Evolutionary conservation across 2,329 filamentous ascomycete species (phyloP), one percentile per base, ranked within the genome.

Genomic region (Stagonosporopsis cucurbitacearum): DNA sequence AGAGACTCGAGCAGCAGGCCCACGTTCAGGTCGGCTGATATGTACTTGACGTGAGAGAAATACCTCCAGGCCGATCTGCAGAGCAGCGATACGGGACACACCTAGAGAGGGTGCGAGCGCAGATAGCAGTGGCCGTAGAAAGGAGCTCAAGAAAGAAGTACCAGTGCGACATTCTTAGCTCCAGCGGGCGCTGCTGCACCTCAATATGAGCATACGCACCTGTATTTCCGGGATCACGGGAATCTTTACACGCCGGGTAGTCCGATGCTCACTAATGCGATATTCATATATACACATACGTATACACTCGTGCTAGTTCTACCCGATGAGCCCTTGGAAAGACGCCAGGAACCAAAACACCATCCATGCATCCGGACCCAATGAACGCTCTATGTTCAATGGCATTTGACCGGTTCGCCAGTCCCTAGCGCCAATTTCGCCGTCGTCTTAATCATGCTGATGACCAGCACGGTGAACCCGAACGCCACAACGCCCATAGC

Each of bases 401-500:
- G 54, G 58, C 71, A 74, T 39, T 73, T 51, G 1, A 56, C 68
- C 22, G 56, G 54, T n/a, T 63, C 57, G 13, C 62, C 60, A 6
- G 60, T 59, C 1, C 65, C 68, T 46, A 62, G 63, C 17, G 62
- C 57, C 50, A 73, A 60, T 49, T 72, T 73, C 1, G 56, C 58
- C 35, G 67, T 68, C 12, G 70, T 73, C 53, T 72, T 69, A 26
- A 74, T 54, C 23, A 75, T 65, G 4, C 66, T 69, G 39, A 96
- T 93, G 12, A 80, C 82, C 89, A 97, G 92, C 53, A 96, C 93
- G 3, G 82, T 78, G 50, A 84, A 81, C 4, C 93, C 94, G 81
- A 97, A 97, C 12, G 77, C 86, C 56, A 94, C 90, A 59, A 86
- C 86, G n/a, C 86, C 81, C 42, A 83, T 86, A 23, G 86, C 86